phyloP scores from a whole-genome alignment of 805 yeast species.

The Sugiyamaella lignohabitans region DNA sequence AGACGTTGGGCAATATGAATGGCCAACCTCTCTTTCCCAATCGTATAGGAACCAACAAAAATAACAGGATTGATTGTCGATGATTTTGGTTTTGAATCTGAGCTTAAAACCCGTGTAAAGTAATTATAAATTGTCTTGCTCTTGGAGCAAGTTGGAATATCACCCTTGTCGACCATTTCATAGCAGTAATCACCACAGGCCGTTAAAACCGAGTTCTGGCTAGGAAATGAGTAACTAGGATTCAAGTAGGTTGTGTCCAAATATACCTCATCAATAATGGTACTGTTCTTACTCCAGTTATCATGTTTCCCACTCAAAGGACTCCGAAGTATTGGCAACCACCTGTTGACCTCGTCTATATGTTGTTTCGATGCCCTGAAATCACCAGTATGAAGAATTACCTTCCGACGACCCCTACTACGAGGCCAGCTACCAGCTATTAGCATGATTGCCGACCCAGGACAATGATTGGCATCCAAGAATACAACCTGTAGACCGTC shows the following conservation, averaged over 20 bases:
- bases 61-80: conserved; percentile 39
- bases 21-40: conserved; percentile 89
- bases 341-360: conserved; percentile 35
- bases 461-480: conserved; percentile 91
- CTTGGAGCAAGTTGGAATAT: conserved; percentile 3
- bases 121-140: conserved; percentile 18
- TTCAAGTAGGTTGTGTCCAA: conserved; percentile 87
- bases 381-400: conserved; percentile 84
- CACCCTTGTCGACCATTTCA: conserved; percentile 33
- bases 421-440: conserved; percentile 31
- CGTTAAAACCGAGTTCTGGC: conserved; percentile 61
- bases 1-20: conserved; percentile 36
- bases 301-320: no score
- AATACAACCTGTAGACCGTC: conserved; percentile 47
- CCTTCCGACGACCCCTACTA: conserved; percentile 15
- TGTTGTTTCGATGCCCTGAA: conserved; percentile 63
- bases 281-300: conserved; percentile 4
- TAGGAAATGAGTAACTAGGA: conserved; percentile 69
- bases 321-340: conserved; percentile 12
- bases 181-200: conserved; percentile 50
- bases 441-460: conserved; percentile 82
- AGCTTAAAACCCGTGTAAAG: conserved; percentile 6
- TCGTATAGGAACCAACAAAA: conserved; percentile 80
- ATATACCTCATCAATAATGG: conserved; percentile 54
- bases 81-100: conserved; percentile 16